Evolutionary conservation across 306 rosid species (phyloP).

Genomic region (Oemleria cerasiformis): DNA sequence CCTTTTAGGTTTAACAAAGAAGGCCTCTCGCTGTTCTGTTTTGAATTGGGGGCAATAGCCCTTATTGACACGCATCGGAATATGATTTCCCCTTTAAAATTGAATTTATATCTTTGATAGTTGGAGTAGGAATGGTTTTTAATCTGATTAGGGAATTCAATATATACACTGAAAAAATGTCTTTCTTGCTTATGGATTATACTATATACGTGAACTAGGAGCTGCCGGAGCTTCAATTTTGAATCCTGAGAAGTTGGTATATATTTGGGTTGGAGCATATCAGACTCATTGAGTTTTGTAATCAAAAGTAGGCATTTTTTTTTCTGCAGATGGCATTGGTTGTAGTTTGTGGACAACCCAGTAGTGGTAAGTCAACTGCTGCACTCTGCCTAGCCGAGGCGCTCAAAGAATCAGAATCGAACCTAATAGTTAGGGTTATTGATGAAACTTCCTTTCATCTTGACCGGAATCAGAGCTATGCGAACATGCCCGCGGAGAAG

Average conservation of each 20-base stretch:
- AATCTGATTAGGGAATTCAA: not conserved
- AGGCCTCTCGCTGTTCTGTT: too few species aligned
- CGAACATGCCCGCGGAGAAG: conserved; percentile 87
- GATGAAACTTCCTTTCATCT: conserved; percentile 80
- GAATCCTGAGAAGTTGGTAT: not conserved
- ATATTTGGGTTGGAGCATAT: not conserved
- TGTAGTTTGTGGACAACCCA: conserved; percentile 90
- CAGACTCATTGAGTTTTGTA: not conserved
- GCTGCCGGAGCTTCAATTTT: not conserved
- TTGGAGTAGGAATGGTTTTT: not conserved
- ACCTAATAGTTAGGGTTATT: conserved; percentile 52
- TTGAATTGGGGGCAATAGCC: too few species aligned
- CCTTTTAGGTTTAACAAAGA: too few species aligned
- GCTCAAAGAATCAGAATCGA: conserved; percentile 59
- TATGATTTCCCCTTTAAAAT: not conserved
- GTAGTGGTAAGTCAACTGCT: conserved; percentile 75
- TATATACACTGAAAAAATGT: not conserved
- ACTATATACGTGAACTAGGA: not conserved
- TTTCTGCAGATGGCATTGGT: conserved; percentile 70
- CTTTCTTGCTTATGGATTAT: not conserved
- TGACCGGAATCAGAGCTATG: conserved; percentile 74
- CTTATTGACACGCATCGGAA: not conserved
- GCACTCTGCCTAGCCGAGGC: conserved; percentile 58
- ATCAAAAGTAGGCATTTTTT: not conserved
- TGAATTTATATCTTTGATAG: not conserved